These are phyloP conservation scores for Psidium guajava DNA, from an alignment of 345 rosid species.

Conservation along the genomic window DNA sequence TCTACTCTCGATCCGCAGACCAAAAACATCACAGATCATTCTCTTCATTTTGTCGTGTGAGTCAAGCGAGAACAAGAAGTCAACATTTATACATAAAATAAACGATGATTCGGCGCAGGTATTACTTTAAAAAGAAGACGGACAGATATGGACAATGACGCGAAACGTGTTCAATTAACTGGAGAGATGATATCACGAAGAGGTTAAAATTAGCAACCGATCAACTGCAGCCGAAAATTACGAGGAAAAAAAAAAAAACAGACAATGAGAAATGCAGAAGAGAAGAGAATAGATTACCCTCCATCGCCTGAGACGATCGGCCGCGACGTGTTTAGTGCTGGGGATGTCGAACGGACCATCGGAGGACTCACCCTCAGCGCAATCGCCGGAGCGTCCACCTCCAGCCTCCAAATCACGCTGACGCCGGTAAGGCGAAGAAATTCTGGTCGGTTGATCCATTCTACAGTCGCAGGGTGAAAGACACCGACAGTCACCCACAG, in stretches of 20 bases:
- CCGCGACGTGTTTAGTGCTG: slow-evolving; percentile 63
- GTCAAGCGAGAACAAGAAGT: background rate
- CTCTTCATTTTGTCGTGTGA: background rate
- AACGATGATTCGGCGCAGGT: background rate
- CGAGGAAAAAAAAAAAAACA: background rate
- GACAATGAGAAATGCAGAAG: background rate
- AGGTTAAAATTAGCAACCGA: background rate
- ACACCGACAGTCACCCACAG: slow-evolving; percentile 19
- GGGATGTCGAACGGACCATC: slow-evolving; percentile 50
- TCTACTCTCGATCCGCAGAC: background rate
- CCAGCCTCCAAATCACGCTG: slow-evolving; percentile 45
- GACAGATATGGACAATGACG: background rate
- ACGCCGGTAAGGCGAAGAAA: slow-evolving; percentile 23
- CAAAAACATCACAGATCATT: background rate
- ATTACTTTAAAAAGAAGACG: background rate
- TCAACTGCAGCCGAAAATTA: background rate
- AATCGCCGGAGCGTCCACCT: slow-evolving; percentile 6
- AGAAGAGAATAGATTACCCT: slow-evolving; percentile 38
- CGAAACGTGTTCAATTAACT: background rate
- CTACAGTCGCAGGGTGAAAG: slow-evolving; percentile 53
- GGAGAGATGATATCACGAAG: background rate
- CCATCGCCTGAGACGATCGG: slow-evolving; percentile 68
- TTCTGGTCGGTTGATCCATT: slow-evolving; percentile 18
- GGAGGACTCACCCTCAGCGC: slow-evolving; percentile 11
- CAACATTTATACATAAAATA: background rate